A percentile compares a stretch with the other conserved stretches of the same genome.
Conservation (phyloP, 1,139 yeast genomes). For the Pichia kudriavzevii region DNA sequence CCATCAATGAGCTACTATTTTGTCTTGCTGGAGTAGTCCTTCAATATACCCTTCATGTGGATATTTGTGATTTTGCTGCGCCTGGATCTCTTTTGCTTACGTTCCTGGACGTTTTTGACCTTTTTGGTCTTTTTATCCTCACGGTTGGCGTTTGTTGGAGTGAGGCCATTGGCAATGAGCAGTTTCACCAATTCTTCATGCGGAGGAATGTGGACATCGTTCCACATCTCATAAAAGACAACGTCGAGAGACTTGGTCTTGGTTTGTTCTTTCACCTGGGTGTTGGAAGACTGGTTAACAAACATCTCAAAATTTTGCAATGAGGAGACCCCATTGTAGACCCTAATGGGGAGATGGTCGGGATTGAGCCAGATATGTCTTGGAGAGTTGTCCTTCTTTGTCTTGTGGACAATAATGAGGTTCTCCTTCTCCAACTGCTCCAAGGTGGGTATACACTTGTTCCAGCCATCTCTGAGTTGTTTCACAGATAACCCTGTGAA, state of each 20-base stretch:
- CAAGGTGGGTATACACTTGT: conserved; percentile 76
- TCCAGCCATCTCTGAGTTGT: conserved; percentile 95
- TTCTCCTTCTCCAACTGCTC: conserved; percentile 68
- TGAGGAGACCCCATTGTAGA: conserved; percentile 29
- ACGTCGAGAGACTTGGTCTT: conserved; percentile 11
- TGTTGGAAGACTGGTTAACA: conserved; percentile 5
- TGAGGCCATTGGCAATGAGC: conserved; percentile 75
- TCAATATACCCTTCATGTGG: conserved; percentile 91
- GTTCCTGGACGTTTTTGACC: conserved; percentile 42
- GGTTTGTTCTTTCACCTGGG: conserved; percentile 1
- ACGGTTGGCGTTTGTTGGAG: conserved; percentile 98
- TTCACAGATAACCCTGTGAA: conserved; percentile 84
- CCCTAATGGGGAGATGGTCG: conserved; percentile 49
- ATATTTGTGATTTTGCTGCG: conserved; percentile 92
- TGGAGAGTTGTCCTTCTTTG: conserved; percentile 89
- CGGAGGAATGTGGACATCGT: conserved; percentile 67
- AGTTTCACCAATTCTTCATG: conserved; percentile 73
- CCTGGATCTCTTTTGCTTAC: conserved; percentile 87
- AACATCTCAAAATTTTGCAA: conserved; percentile 23
- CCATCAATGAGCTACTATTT: too few relatives aligned
- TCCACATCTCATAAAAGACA: conserved; percentile 70
- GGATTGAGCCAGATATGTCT: conserved; percentile 85
- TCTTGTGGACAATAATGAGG: conserved; percentile 73
- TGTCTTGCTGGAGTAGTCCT: conserved; percentile 54
- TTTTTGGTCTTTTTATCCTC: conserved; percentile 62